Base-by-base conservation (phyloP, 257 asterid genomes). In the Solanum neorickii region DNA sequence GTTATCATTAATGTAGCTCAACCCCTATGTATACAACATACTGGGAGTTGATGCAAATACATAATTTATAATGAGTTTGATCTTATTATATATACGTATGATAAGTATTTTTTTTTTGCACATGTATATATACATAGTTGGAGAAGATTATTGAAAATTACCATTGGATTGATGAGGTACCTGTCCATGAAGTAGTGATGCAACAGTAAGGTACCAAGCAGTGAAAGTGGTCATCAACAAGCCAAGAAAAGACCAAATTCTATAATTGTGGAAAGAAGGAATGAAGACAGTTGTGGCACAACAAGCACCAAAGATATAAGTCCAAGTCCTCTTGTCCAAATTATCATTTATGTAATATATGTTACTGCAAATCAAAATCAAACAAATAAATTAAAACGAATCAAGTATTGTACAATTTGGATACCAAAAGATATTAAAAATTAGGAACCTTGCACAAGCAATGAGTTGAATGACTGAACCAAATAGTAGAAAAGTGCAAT, bases 241-340 rank as follows among this genome's bases (percentile, higher is more conserved):
- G 31, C 94, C 94, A 66, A 92, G 90, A 68, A 92, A 92, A 12
- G 94, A 92, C 94, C 94, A 92, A 7, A 92, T 92, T 88, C 94
- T 86, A 89, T 92, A 92, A 74, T 92, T 92, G 78, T 88, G 93
- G 88, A 92, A 92, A 14, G 94, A 92, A 7, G 91, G 89, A n/a
- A 87, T 84, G 44, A 87, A 87, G 27, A 87, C 89, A 4, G 89
- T 87, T 1, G 89, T 42, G 11, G 89, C 89, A 83, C 86, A 87
- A 73, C 85, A 73, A 16, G 89, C 89, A 20, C 89, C 89, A 44
- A 87, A 87, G 7, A 87, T 87, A 70, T 87, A 87, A 41, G 87
- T 87, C 89, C 89, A 87, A 2, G 87, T 78, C 23, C 84, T 78
- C 66, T 78, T 78, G 84, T 78, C 84, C 66, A 78, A 62, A 89